phyloP scores from a whole-genome alignment of 192 early-diverging fungal genomes.

The Podila horticola region DNA sequence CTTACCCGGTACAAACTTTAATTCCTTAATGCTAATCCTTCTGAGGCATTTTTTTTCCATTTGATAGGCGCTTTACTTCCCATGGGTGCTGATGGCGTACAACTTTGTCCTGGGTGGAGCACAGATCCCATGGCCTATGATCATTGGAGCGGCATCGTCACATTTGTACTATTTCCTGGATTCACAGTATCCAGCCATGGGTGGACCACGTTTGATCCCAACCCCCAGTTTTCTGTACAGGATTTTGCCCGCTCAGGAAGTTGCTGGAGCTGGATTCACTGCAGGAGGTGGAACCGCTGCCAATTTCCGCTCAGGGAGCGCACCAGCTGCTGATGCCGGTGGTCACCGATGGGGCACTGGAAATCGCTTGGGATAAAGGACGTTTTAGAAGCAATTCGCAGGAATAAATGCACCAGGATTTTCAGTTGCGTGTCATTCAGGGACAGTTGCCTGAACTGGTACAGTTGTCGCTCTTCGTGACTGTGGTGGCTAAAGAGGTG shows the following conservation, averaged over 20 bases:
- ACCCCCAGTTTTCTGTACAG: constrained; percentile 72
- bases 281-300: constrained; percentile 11
- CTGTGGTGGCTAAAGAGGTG: no score
- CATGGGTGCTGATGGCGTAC: constrained; percentile 72
- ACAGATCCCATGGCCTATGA: constrained; percentile 56
- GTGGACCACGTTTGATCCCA: constrained; percentile 69
- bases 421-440: no score
- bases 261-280: constrained; percentile 39
- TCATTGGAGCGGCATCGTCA: constrained; percentile 75
- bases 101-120: constrained; percentile 59
- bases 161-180: constrained; percentile 82
- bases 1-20: background rate
- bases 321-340: constrained; percentile 31
- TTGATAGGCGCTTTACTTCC: constrained; percentile 69
- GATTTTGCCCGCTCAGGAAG: constrained; percentile 53
- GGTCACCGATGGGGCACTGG: constrained; percentile 66
- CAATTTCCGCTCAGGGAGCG: constrained; percentile 9
- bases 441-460: no score
- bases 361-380: constrained; percentile 52
- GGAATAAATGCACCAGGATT: no score
- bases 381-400: no score
- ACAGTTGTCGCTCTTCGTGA: no score
- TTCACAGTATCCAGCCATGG: constrained; percentile 69
- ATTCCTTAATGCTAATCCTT: background rate
- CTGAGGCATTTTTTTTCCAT: background rate